Conservation (phyloP, 2,329 filamentous ascomycete genomes). For the Thermoascus crustaceus region DNA sequence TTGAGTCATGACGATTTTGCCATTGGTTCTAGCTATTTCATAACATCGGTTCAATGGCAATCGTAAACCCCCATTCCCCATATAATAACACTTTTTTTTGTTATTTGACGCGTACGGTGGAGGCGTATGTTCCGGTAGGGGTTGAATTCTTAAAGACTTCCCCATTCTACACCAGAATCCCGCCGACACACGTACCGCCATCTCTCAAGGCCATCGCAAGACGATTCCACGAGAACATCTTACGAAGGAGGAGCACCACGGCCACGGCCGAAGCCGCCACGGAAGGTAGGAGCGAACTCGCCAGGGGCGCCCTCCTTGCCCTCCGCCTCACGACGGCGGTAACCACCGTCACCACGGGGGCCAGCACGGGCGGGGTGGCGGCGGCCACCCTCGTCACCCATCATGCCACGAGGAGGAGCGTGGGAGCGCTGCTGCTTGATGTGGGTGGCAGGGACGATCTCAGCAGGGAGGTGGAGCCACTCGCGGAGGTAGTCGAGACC, state of each 20-base stretch:
- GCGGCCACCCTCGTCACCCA: conserved; percentile 73
- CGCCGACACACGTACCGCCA: conserved; percentile 18
- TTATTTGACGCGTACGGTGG: conserved; percentile 16
- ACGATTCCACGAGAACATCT: conserved; percentile 24
- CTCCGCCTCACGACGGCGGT: conserved; percentile 81
- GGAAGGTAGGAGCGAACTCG: conserved; percentile 89
- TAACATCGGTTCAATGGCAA: conserved; percentile 17
- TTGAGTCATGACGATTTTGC: conserved; percentile 22
- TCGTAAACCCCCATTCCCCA: conserved; percentile 17
- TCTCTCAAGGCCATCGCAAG: conserved; percentile 21
- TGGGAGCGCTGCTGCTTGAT: conserved; percentile 99
- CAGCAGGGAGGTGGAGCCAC: conserved; percentile 98
- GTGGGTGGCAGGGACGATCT: conserved; percentile 99
- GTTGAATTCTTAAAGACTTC: background rate
- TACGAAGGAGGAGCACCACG: conserved; percentile 61
- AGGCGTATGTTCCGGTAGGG: too few relatives aligned
- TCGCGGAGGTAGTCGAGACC: conserved; percentile 99
- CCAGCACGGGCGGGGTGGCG: conserved; percentile 78
- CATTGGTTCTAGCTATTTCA: conserved; percentile 25
- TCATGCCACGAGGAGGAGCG: conserved; percentile 96
- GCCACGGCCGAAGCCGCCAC: conserved; percentile 83
- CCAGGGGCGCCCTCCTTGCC: conserved; percentile 87
- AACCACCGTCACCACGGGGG: conserved; percentile 72
- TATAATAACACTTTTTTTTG: conserved; percentile 14
- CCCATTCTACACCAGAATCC: conserved; percentile 9